Base-by-base conservation (phyloP, 345 rosid species). In the Ricinus communis region DNA sequence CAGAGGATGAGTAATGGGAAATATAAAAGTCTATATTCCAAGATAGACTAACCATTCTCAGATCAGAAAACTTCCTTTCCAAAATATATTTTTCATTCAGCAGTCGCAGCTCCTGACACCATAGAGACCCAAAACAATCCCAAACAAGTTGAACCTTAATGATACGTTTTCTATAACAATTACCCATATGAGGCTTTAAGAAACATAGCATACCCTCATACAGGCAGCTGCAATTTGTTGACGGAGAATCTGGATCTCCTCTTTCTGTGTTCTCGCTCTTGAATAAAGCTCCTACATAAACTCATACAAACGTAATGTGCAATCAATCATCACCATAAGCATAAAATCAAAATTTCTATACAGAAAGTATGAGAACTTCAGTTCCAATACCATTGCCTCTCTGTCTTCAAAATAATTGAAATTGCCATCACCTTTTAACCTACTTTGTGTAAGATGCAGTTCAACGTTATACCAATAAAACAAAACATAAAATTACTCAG, bases 31-130 rank as follows among this genome's bases (percentile, higher is more conserved):
- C n/a, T 11, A 3, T 45, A 31, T 46, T 66, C 65, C 49, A 76
- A 73, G 56, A 79, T 40, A 62, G 59, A 88, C 91, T 65, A 75
- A 94, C 99, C 97, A 90, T 85, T 76, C 97, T 81, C 60, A 95
- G 85, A 73, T 95, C 97, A n/a, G 99, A 85, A 69, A 89, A 82
- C 81, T 87, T 90, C 86, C 90, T 89, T 82, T 95, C 99, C 74
- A 88, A 71, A 4, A 83, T 81, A 80, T 80, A 89, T 76, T 89
- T 90, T 71, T 95, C 99, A 74, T 80, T 89, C 72, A 87, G 76
- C 74, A 87, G 74, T 81, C 90, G 94, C 87, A 95, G 69, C 77
- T 95, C 97, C 99, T 95, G 91, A 73, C 47, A 68, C 24, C 76
- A 81, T 52, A 69, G 45, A 61, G 53, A 73, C 27, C 25, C 62